Evolutionary conservation across 2,329 filamentous ascomycete genomes (phyloP).

Genomic region (Pseudopyrenochaeta lycopersici): DNA sequence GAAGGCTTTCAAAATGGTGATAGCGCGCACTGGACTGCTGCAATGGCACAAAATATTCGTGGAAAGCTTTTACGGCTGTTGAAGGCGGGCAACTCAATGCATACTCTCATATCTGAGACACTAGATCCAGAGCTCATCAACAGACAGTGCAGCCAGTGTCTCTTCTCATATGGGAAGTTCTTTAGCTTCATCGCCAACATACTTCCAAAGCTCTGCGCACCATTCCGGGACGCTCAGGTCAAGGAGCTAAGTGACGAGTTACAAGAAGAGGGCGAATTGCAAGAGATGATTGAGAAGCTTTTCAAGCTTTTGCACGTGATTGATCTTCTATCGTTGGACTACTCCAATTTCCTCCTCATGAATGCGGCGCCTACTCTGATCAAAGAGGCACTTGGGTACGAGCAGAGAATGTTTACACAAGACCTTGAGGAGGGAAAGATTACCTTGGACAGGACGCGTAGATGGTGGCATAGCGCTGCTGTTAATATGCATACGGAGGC

Average conservation of each 20-base stretch:
- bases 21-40: constrained; percentile 72
- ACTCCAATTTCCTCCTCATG: constrained; percentile 81
- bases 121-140: constrained; percentile 76
- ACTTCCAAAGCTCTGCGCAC: constrained; percentile 81
- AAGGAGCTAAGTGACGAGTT: constrained; percentile 72
- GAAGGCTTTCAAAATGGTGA: constrained; percentile 69
- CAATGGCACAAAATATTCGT: constrained; percentile 75
- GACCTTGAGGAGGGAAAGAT: constrained; percentile 67
- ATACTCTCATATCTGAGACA: constrained; percentile 77
- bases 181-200: constrained; percentile 79
- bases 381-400: constrained; percentile 75
- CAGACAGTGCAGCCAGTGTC: constrained; percentile 73
- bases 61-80: constrained; percentile 77
- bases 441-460: constrained; percentile 67
- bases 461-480: constrained; percentile 72
- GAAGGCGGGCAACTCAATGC: constrained; percentile 75
- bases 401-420: constrained; percentile 74
- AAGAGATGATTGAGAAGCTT: constrained; percentile 77
- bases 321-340: constrained; percentile 80
- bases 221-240: constrained; percentile 79
- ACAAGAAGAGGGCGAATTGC: constrained; percentile 54
- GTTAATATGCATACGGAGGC: constrained; percentile 72
- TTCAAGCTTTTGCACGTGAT: constrained; percentile 79
- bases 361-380: constrained; percentile 76
- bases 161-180: constrained; percentile 83